Evolutionary conservation across 2,329 filamentous ascomycete species (phyloP), one percentile per base, ranked within the genome.

Genomic region (Ramichloridium luteum): DNA sequence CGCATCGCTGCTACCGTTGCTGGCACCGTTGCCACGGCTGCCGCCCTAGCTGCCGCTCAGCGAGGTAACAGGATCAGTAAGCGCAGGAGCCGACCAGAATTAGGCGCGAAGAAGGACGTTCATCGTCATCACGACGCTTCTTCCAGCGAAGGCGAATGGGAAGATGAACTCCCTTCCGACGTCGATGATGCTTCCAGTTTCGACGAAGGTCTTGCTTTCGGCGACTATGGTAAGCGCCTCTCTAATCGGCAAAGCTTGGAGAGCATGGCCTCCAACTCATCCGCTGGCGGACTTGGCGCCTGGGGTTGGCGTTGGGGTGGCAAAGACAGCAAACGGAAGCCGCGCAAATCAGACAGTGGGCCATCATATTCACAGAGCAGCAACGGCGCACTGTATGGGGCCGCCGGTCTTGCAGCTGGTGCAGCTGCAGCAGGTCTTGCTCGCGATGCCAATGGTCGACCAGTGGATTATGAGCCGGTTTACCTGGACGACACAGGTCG

Each of bases 251-350:
- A 62, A 40, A 72, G 68, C 37, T 53, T 57, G 23, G 68, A 70
- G 30, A 72, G 70, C 8, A 54, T 71, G 1, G 56, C 50, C 4
- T 72, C 69, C 1, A 61, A 68, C n/a, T 60, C 55, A 16, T 72
- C 68, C 14, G 67, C 64, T 14, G 45, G 47, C 20, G 50, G 47
- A 8, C 37, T 54, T 18, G 45, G 50, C 25, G 70, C 70, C 46
- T 77, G 71, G 72, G 60, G 64, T 16, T 76, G 72, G 71, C 60
- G 68, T 36, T 75, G 71, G 68, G 67, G 69, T 17, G 64, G 60
- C 38, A 63, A 65, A 42, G 43, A 52, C 33, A 51, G 61, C 46
- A 66, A 64, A 45, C 59, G 58, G 44, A 55, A 55, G 40, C 33
- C 40, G 16, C 32, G 36, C 13, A 35, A 28, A 14, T 34, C 38